Percentiles rank a stretch among this genome's conserved stretches.
Conservation (phyloP, 2,329 filamentous ascomycete species). For the Huntiella omanensis region DNA sequence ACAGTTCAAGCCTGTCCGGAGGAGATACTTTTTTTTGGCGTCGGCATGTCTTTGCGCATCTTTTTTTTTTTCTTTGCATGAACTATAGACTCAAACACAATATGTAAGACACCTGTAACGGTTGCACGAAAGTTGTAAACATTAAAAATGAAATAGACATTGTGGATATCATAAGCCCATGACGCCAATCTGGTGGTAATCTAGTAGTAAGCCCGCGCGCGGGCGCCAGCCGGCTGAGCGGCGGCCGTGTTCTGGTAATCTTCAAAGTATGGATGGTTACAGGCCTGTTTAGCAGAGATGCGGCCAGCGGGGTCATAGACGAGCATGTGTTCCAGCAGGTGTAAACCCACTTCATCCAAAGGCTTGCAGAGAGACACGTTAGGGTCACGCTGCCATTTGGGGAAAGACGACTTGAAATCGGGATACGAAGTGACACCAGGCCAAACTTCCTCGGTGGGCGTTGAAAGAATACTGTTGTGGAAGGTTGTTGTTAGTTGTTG, state of each 20-base stretch:
- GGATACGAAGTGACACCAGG: slow-evolving; percentile 88
- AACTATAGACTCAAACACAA: no score
- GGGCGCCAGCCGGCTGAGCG: background rate
- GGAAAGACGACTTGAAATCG: slow-evolving; percentile 82
- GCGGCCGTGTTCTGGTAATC: slow-evolving; percentile 12
- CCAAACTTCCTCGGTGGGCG: slow-evolving; percentile 66
- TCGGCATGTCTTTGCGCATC: background rate
- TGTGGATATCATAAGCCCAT: no score
- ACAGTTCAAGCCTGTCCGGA: slow-evolving; percentile 12
- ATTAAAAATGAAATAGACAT: no score
- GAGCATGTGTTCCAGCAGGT: slow-evolving; percentile 51
- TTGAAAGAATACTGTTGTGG: slow-evolving; percentile 42
- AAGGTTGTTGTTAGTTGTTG: background rate
- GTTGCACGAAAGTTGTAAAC: no score
- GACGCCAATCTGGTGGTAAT: no score
- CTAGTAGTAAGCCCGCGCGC: slow-evolving; percentile 3
- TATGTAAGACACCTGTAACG: no score
- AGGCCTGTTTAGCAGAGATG: slow-evolving; percentile 77
- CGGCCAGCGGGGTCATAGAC: slow-evolving; percentile 75
- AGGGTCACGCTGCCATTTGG: slow-evolving; percentile 67
- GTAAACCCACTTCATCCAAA: slow-evolving; percentile 52
- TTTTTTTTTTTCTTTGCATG: no score
- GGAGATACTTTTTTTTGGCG: slow-evolving; percentile 3
- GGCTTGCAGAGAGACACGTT: slow-evolving; percentile 47
- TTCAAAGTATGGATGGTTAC: slow-evolving; percentile 66